Conservation (phyloP, 345 rosid genomes). For the Physaria fendleri region DNA sequence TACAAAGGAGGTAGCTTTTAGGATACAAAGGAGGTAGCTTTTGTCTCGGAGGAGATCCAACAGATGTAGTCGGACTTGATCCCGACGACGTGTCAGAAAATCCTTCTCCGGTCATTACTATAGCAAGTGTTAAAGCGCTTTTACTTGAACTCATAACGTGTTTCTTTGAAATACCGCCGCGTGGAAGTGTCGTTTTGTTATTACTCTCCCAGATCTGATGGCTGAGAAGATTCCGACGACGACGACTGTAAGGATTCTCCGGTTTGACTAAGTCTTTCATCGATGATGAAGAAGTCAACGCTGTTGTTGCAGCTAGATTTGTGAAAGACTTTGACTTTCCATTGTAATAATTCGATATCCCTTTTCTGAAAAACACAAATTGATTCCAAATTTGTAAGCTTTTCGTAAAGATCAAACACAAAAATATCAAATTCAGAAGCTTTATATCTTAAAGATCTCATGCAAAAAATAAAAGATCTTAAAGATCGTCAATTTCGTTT, state of each 20-base stretch:
- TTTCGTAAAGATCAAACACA: too few species aligned
- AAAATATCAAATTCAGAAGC: too few species aligned
- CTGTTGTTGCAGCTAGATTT: constrained; percentile 45
- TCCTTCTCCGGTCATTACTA: constrained; percentile 57
- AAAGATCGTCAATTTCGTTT: too few species aligned
- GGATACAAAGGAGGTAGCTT: constrained; percentile 73
- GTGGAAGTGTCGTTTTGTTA: constrained; percentile 30
- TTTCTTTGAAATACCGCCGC: constrained; percentile 58
- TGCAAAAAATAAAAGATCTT: too few species aligned
- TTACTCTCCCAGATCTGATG: constrained; percentile 67
- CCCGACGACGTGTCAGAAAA: constrained; percentile 41
- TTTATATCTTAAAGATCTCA: too few species aligned
- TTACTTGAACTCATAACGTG: constrained; percentile 45
- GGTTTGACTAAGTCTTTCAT: constrained; percentile 64
- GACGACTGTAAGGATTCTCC: constrained; percentile 56
- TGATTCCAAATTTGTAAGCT: too few species aligned
- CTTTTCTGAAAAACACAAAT: constrained; percentile 66
- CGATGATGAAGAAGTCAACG: constrained; percentile 38
- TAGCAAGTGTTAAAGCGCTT: constrained; percentile 66
- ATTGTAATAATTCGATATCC: constrained; percentile 68
- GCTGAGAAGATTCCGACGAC: constrained; percentile 49
- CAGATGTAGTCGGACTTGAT: constrained; percentile 37
- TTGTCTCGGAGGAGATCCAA: constrained; percentile 47
- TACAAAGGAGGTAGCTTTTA: constrained; percentile 58
- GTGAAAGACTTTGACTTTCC: constrained; percentile 88